Evolutionary conservation across 129 eudicot species (phyloP), one percentile per base, ranked within the genome.

Genomic region (Tagetes patula): DNA sequence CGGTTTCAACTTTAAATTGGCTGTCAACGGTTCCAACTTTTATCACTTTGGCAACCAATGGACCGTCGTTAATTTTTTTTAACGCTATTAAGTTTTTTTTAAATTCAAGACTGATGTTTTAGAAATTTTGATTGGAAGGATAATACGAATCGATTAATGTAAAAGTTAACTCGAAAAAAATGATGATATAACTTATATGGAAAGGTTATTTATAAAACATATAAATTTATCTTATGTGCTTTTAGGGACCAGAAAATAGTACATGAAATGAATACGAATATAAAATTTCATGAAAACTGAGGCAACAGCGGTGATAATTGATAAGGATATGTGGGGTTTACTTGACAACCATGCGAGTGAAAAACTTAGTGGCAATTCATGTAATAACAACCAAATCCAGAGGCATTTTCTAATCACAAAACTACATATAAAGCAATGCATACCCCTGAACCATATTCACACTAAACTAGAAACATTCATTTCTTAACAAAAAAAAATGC

Each of bases 341-440:
- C 10, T 12, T 64, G 53, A 69, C 52, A 47, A 10, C n/a, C 66
- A 5, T 41, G 10, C 4, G 67, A 12, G 31, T 41, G 56, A 33
- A 6, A 39, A 6, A 39, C 12, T 67, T 31, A 62, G 73, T 85
- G 89, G 89, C 83, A 79, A 27, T 14, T 59, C 0, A 0, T 53
- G 78, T 61, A 61, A 71, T 50, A 43, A 72, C 3, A 0, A 10
- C 13, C 48, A 69, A 42, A 42, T 1, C 8, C 42, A 54, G 55
- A 52, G 79, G 62, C 67, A 38, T 36, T 49, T 71, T 69, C 36
- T 20, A 43, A 40, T 7, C 2, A 31, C 20, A 34, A 8, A 75
- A 62, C 56, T 62, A 75, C 69, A 79, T 85, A 85, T 70, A 85
- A 68, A 70, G 61, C 13, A 45, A 42, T 56, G 70, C 80, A 39